Evolutionary conservation across 164 flowering plant species (phyloP), one percentile per base, ranked within the genome.

Genomic region (Macadamia integrifolia): DNA sequence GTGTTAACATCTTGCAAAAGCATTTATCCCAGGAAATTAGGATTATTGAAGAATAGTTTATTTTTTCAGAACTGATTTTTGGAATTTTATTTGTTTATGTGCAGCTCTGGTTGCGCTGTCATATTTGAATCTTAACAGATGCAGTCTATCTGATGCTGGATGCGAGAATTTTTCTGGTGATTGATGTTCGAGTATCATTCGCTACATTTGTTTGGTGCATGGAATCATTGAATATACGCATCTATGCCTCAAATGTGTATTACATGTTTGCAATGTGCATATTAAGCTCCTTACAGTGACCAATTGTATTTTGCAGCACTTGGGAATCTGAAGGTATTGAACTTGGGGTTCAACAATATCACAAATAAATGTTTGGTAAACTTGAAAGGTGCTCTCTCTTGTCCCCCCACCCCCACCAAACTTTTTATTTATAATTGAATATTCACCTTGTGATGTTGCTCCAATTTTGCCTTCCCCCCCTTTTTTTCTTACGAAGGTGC

Each of bases 61-160:
- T 5, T 35, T 2, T 35, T 35, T 35, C 40, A 35, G 3, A 2
- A 35, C 40, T 35, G 40, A 35, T 2, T 35, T 35, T 35, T 35
- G 40, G 40, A 46, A 18, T 71, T 49, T 63, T 56, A 29, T 13
- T 29, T 40, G 29, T 56, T 67, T 46, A 0, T 53, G 15, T 79
- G 78, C 92, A 95, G 99, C 79, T 74, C 88, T 95, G 69, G 64
- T 67, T 57, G 80, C 87, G 28, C 83, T 95, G 30, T 68, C 79
- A 59, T 87, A 82, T 69, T 74, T 95, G 77, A 95, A 95, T 74
- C 86, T 95, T 6, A 85, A 75, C 80, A 81, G 98, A 86, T 92
- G 98, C 63, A 58, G 69, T 73, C 64, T 95, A 9, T 79, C 87
- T 71, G 93, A 90, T 78, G 85, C 80, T 70, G 99, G 98, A 46